Evolutionary conservation across 2,329 filamentous ascomycete species (phyloP), one percentile per base, ranked within the genome.

Genomic region (Beauveria caledonica): DNA sequence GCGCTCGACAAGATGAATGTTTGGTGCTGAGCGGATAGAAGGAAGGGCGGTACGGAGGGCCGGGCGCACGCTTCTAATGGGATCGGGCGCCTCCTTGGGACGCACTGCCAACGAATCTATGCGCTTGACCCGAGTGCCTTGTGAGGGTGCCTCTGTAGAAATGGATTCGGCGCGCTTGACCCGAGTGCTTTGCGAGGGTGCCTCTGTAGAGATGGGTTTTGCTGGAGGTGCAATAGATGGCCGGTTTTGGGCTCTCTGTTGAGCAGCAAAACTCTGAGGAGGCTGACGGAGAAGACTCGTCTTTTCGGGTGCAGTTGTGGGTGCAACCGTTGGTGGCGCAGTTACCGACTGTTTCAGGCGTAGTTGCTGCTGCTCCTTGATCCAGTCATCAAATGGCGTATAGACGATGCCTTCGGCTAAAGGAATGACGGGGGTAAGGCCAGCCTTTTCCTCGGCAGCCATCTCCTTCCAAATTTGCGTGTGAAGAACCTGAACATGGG

Each of bases 401-500:
- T 88, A 88, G 13, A 88, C 84, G 54, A 86, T 76, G 46, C 82
- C 80, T 60, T 85, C 80, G 2, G 80, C 78, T 23, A 88, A 74
- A 2, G 85, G 85, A 61, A 87, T 86, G 64, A 78, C 76, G 0
- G 85, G 85, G 0, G 85, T 87, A 58, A 87, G 73, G 1, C 84
- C 84, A 45, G 82, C 81, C 70, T 87, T 84, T 69, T 88, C 85
- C 70, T 88, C 85, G n/a, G 84, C 79, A 0, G 84, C 83, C 71
- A 87, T 84, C 68, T 88, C 85, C 66, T 83, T 82, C 80, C 85
- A 87, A 1, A 83, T 82, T 56, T 82, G 80, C 46, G 80, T 81
- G 66, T 81, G 78, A 2, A 78, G 71, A 27, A 78, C 70, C 63
- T 80, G 75, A 4, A 74, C 71, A 10, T 73, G 66, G 58, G 72